Base-by-base conservation (phyloP, 148 eudicot species). In the Chenopodium suecicum region DNA sequence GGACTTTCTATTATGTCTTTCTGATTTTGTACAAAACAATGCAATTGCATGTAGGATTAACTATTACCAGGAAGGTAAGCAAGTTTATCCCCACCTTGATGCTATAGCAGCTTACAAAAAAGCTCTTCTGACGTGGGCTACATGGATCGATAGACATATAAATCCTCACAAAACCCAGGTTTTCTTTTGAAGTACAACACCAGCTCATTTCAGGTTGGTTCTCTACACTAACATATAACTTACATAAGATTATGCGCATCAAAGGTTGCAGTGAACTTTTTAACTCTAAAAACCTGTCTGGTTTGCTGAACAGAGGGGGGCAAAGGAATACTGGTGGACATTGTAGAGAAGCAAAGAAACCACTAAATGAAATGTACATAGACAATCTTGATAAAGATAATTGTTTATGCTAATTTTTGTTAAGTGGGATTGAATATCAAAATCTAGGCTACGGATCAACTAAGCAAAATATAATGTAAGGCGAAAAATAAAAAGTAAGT, bases 301-400 rank as follows among this genome's bases (percentile, higher is more conserved):
- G 69, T 82, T 81, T 48, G n/a, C 67, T 87, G 65, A 70, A 76
- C 87, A 95, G 98, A 64, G 99, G 92, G 71, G 99, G 99, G 82
- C 90, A 78, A 58, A 94, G 99, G 99, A 91, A 96, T 81, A 81
- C 88, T 23, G 98, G 99, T n/a, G 98, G 99, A 41, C 97, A 92
- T 74, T 96, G 99, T 81, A 84, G 81, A 86, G 95, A 92, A 88
- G 98, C 93, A 79, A 81, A 75, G 54, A 82, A 47, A 68, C 99
- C 99, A 37, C 84, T 90, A 5, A 74, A 76, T 58, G 84, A 85
- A 72, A 82, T 85, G 69, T 77, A 78, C 70, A 60, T 71, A 54
- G 80, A 79, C 19, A 80, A 91, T 82, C 86, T 87, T 1, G 93
- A 83, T 54, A 96, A 88, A 86, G 95, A 92, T 64, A 16, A 81